These are phyloP conservation scores for Rubia tinctorum DNA, from an alignment of 305 asterid genomes.

Conservation along the genomic window DNA sequence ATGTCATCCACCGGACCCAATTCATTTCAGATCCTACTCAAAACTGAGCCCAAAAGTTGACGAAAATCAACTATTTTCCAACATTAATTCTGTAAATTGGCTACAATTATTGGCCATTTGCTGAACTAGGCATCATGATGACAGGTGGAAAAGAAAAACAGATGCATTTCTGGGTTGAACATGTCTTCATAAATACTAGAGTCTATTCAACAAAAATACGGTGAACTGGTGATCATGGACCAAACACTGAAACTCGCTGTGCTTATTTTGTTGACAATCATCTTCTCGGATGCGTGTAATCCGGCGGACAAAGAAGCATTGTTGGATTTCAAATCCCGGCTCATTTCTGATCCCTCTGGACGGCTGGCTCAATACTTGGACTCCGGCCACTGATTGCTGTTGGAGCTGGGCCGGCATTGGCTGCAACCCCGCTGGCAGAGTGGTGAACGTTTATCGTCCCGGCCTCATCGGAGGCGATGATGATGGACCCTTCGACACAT, in stretches of 20 bases:
- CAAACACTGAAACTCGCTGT: neutral
- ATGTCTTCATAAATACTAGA: no score
- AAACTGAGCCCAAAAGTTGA: no score
- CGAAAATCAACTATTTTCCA: no score
- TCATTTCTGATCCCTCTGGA: conserved; percentile 45
- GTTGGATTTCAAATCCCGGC: conserved; percentile 42
- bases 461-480: conserved; percentile 21
- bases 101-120: no score
- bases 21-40: no score
- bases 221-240: neutral
- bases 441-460: conserved; percentile 44
- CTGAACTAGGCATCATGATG: no score
- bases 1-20: no score
- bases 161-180: no score
- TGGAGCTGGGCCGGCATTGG: conserved; percentile 53
- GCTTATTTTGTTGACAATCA: neutral
- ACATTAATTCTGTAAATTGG: no score
- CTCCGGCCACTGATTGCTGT: conserved; percentile 64
- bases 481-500: neutral
- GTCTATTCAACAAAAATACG: no score
- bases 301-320: conserved; percentile 44
- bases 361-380: conserved; percentile 55
- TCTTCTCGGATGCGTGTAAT: conserved; percentile 45
- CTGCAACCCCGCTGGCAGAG: conserved; percentile 46
- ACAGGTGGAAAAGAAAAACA: no score